Base-by-base conservation (phyloP, 2,329 filamentous ascomycete genomes). In the Byssoonygena ceratinophila region DNA sequence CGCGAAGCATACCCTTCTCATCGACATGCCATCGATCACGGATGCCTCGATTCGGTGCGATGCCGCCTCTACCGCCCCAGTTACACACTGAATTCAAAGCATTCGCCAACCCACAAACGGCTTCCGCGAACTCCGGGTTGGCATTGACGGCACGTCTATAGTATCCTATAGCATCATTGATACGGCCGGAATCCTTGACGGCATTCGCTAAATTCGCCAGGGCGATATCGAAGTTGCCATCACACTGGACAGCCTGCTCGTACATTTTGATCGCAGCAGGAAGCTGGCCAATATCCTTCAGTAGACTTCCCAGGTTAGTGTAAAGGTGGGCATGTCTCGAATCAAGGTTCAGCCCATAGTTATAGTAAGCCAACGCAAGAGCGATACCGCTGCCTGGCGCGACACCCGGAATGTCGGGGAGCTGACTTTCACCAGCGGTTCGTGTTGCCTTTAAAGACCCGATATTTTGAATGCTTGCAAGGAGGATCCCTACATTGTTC, bases 101-200 rank as follows among this genome's bases (percentile, higher is more conserved):
- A 54, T 94, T 97, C 1, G 89, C 90, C 49, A 98, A 77, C 6
- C 92, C 92, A 67, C 92, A 98, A 0, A 98, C 91, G 5, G 92
- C 92, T 70, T 98, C 92, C 1, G 92, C 88, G 70, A 98, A 98
- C 31, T 94, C 85, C 0, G 92, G 91, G 60, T 92, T 98, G n/a
- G 90, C 82, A 31, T 79, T 77, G 8, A 98, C 91, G 36, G 92
- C 92, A 58, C 90, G 81, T 62, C 82, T 87, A 72, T 98, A 98
- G 66, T 94, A 97, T 23, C 74, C 72, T 55, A 98, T 97, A 1
- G 92, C 92, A 65, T 98, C 92, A 53, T 82, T 85, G 59, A 97
- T 87, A 40, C 87, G 82, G 1, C 92, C 92, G 60, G 94, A 88
- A 66, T 98, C 92, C 68, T 98, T 98, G 59, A 98, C 90, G 7